Evolutionary conservation across 177 flowering plant genomes (phyloP).

Genomic region (Vitis hybrid): DNA sequence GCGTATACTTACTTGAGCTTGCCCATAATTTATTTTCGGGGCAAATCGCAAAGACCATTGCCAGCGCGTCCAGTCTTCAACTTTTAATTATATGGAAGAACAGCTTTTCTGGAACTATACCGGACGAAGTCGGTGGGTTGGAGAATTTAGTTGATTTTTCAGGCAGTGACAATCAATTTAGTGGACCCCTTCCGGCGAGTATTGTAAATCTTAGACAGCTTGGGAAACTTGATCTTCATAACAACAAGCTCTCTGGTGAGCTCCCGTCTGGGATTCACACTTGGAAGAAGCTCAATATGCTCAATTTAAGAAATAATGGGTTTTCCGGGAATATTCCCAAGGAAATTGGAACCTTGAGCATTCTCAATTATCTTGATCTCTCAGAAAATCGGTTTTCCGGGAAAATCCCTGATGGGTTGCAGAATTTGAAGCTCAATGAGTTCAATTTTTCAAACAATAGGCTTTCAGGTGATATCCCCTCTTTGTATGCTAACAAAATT

Average conservation of each 20-base stretch:
- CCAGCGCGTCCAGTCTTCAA: conserved; percentile 45
- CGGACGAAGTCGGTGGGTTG: conserved; percentile 55
- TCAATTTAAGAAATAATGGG: conserved; percentile 47
- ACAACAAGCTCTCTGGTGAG: conserved; percentile 48
- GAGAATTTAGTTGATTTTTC: conserved; percentile 39
- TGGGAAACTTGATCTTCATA: conserved; percentile 51
- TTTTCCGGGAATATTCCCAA: conserved; percentile 53
- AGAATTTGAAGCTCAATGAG: conserved; percentile 62
- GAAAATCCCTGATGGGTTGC: conserved; percentile 45
- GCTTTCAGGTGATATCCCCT: conserved; percentile 54
- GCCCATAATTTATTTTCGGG: conserved; percentile 50
- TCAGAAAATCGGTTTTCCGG: conserved; percentile 55
- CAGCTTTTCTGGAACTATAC: conserved; percentile 45
- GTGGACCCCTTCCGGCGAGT: conserved; percentile 42
- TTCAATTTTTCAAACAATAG: conserved; percentile 54
- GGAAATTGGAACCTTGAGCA: conserved; percentile 48
- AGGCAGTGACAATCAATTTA: conserved; percentile 37
- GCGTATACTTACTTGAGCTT: conserved; percentile 53
- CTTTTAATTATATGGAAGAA: conserved; percentile 39
- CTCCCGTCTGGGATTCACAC: conserved; percentile 37
- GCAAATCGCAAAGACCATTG: conserved; percentile 35
- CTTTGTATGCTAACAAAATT: conserved; percentile 40
- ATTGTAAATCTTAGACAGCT: conserved; percentile 43
- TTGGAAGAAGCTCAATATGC: conserved; percentile 60
- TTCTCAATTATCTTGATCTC: conserved; percentile 61